A percentile compares a stretch with the other conserved stretches of the same genome.
Conservation (phyloP, 2,329 filamentous ascomycete species). For the Diplocarpon rosae region DNA sequence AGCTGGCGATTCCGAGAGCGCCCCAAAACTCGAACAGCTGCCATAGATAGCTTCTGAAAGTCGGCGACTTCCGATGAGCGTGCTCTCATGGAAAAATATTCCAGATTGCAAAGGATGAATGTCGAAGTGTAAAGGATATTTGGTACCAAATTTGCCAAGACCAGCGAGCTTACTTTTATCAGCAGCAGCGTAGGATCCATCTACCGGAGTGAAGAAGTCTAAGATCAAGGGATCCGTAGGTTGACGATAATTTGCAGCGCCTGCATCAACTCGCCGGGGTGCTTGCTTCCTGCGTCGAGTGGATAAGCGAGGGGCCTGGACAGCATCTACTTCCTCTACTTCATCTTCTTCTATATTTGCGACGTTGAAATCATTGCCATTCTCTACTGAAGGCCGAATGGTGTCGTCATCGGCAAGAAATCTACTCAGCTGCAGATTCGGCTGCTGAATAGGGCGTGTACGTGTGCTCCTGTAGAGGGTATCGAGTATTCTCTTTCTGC, state of each 20-base stretch:
- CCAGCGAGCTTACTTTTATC: slow-evolving; percentile 36
- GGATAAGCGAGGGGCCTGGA: not conserved
- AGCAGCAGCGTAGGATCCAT: slow-evolving; percentile 12
- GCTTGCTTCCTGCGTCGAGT: slow-evolving; percentile 16
- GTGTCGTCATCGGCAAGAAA: slow-evolving; percentile 25
- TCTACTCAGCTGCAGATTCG: slow-evolving; percentile 29
- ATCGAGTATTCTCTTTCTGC: slow-evolving; percentile 44
- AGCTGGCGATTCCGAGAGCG: not conserved
- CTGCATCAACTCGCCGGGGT: slow-evolving; percentile 24
- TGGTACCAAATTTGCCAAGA: slow-evolving; percentile 48
- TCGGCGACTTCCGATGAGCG: slow-evolving; percentile 44
- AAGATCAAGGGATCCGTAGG: slow-evolving; percentile 24
- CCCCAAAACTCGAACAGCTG: slow-evolving; percentile 19
- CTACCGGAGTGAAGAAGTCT: slow-evolving; percentile 18
- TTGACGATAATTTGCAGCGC: slow-evolving; percentile 27
- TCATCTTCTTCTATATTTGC: not conserved
- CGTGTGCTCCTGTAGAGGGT: slow-evolving; percentile 37
- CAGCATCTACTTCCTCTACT: not conserved
- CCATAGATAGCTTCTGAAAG: slow-evolving; percentile 30
- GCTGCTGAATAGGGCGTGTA: slow-evolving; percentile 21
- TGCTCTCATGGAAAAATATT: slow-evolving; percentile 49
- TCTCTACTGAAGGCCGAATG: slow-evolving; percentile 10
- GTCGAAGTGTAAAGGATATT: slow-evolving; percentile 53
- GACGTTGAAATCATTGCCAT: not conserved
- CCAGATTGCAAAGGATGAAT: slow-evolving; percentile 45